Base-by-base conservation (phyloP, 148 eudicot genomes). In the Vaccinium corymbosum region DNA sequence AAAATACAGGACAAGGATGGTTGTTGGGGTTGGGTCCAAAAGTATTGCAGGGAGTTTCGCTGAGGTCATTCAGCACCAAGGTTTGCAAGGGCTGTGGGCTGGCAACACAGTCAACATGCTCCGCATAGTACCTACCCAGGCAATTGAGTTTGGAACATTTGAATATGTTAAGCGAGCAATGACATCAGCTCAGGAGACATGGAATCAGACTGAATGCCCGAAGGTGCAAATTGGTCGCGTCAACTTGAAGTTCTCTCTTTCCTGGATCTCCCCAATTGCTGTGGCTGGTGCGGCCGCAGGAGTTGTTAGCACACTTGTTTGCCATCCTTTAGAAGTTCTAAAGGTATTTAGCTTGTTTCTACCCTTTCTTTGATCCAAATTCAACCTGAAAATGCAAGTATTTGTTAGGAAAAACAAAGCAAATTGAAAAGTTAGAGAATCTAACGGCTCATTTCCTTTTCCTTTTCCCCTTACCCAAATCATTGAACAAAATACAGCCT, bases 281-380 rank as follows among this genome's bases (percentile, higher is more conserved):
- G 88, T 94, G 57, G 98, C 94, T 62, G 98, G 98, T 83, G 98
- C 98, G 51, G 91, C 98, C 55, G 98, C 98, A 79, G 98, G 98
- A 84, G 62, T 96, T 82, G 92, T 88, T 75, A 91, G 94, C 83
- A 94, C 98, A 16, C 95, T 96, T 77, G 98, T 82, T 57, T 93
- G 98, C 83, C 98, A 96, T 84, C 98, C 98, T 27, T 98, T 96
- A 66, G 98, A 96, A 94, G 98, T 93, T 71, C 87, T 96, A 77
- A 96, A 94, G 98, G 98, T 96, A 90, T 55, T 61, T 64, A 64
- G 12, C 68, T 61, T 61, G 68, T 20, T 61, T 61, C n/a, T n/a
- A 9, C 68, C 68, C 27, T 2, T 61, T 61, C 4, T 61, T 61
- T 61, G 11, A 61, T 61, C 68, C 68, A 61, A 59, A 59, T 59